Conservation (phyloP, 306 rosid species). For the Ceratonia siliqua region DNA sequence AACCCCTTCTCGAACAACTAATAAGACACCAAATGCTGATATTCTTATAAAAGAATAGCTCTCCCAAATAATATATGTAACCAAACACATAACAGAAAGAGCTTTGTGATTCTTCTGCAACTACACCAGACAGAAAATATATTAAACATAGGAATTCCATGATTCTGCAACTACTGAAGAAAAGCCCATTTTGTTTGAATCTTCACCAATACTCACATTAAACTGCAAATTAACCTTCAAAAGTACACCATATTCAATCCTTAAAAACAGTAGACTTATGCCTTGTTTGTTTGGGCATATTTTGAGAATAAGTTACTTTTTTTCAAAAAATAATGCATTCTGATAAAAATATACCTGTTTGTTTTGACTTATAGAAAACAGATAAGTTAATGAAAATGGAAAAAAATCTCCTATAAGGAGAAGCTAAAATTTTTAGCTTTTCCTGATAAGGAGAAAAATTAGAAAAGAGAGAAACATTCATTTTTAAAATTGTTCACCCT, state of each 20-base stretch:
- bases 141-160: conserved; percentile 42
- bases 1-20: conserved; percentile 44
- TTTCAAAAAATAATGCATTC: too few relatives aligned
- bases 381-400: too few relatives aligned
- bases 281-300: too few relatives aligned
- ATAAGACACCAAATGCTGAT: conserved; percentile 48
- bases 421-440: too few relatives aligned
- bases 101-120: conserved; percentile 48
- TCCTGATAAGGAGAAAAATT: too few relatives aligned
- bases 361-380: too few relatives aligned
- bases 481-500: too few relatives aligned
- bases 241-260: conserved; percentile 48
- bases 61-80: conserved; percentile 21
- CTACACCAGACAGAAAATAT: conserved; percentile 46
- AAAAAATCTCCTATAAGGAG: too few relatives aligned
- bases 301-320: too few relatives aligned
- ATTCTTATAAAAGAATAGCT: conserved; percentile 46
- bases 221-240: conserved; percentile 41
- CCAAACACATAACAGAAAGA: conserved; percentile 31
- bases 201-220: conserved; percentile 57
- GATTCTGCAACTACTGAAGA: conserved; percentile 17
- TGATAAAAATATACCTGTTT: too few relatives aligned
- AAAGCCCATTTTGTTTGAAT: conserved; percentile 49
- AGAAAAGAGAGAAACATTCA: too few relatives aligned
- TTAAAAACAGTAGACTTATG: too few relatives aligned